Evolutionary conservation across 371 early-diverging fungal genomes (phyloP), one percentile per base, ranked within the genome.

Genomic region (Rhizomucor miehei): DNA sequence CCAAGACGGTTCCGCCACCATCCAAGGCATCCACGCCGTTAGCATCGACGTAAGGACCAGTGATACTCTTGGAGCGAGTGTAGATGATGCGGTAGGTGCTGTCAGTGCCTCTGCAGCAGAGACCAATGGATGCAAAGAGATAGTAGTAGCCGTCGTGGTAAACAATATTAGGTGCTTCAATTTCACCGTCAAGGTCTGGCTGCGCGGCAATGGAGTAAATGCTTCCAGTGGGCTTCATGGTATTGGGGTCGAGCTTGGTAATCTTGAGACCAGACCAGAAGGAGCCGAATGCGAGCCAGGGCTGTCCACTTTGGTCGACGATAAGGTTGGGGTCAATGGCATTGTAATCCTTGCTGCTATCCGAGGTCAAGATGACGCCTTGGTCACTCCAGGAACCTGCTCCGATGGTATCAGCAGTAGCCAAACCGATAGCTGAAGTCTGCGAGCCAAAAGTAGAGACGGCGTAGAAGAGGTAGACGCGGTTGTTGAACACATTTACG

Each of bases 251-350:
- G 9, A 56, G 39, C 17, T 24, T 21, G 5, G 50, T 48, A 25
- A 56, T 56, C 50, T 49, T 56, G 43, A 56, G 16, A 29, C 56
- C 56, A 34, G 45, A 16, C 56, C 56, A 56, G 43, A 48, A 48
- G 3, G 56, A 56, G 20, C 56, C 56, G 34, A 45, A 56, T n/a
- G 56, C 40, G 14, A 56, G 35, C 49, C 50, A 56, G 13, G 56
- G 56, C 14, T 56, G 40, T 0, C 56, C 56, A 14, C 24, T 24
- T 2, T 20, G 23, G 21, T 56, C 56, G 14, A 48, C 40, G 1
- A 56, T 43, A 43, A 56, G 23, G 6, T 56, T 49, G 21, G 56
- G 56, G 23, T 56, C 56, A 12, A 56, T 56, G 1, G 49, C 48
- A 24, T 56, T 56, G 35, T 48, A 56, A 17, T 56, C 56, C 10